phyloP scores from a whole-genome alignment of 2,329 filamentous ascomycete species.

The Trichoderma breve region DNA sequence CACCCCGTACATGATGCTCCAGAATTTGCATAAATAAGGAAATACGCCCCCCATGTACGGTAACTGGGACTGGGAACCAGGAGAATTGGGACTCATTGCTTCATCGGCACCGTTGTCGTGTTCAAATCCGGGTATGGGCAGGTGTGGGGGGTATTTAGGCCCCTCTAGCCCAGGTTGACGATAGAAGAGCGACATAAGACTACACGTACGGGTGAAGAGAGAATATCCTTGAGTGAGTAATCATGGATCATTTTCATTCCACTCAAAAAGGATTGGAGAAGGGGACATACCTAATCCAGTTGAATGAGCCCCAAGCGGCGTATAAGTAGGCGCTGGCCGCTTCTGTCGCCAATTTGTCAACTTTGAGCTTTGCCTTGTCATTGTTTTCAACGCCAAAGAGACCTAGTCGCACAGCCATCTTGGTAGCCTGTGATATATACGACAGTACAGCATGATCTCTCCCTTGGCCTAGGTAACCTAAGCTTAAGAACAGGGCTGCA shows the following conservation, averaged over 20 bases:
- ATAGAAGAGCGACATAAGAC: constrained; percentile 9
- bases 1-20: constrained; percentile 38
- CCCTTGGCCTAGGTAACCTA: constrained; percentile 36
- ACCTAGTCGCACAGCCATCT: constrained; percentile 32
- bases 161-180: constrained; percentile 4
- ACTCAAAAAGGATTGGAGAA: background rate
- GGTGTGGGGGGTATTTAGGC: background rate
- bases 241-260: background rate
- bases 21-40: constrained; percentile 36
- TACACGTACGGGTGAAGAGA: background rate
- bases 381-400: constrained; percentile 29
- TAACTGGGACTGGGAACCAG: background rate
- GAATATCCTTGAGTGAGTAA: background rate
- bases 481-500: constrained; percentile 34
- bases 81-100: background rate
- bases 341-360: constrained; percentile 10
- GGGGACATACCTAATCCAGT: constrained; percentile 38
- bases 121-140: background rate
- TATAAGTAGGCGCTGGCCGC: constrained; percentile 23
- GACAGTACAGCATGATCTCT: constrained; percentile 35
- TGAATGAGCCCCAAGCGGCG: constrained; percentile 36
- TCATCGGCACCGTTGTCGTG: background rate
- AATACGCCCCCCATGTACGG: constrained; percentile 31
- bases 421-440: constrained; percentile 31
- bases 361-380: background rate